Conservation (phyloP, 176 grass and related monocot species). For the Thalia dealbata region DNA sequence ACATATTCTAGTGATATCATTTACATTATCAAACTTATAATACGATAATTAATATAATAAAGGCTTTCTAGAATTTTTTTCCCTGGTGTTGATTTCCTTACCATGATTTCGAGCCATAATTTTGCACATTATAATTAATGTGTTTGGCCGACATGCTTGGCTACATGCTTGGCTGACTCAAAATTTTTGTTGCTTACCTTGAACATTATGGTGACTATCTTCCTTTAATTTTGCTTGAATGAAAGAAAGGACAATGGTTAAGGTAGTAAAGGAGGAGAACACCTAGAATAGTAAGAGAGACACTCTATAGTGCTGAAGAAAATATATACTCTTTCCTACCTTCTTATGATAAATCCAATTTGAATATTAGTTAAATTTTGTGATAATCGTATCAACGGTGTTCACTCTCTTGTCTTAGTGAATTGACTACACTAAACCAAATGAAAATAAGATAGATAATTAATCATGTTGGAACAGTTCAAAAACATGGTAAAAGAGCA, state of each 20-base stretch:
- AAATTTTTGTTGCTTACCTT: constrained; percentile 39
- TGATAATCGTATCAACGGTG: constrained; percentile 39
- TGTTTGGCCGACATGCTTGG: too few species aligned
- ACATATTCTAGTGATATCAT: too few species aligned
- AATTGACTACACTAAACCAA: constrained; percentile 25
- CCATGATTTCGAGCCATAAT: too few species aligned
- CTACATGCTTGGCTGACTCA: constrained; percentile 29
- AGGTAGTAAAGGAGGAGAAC: constrained; percentile 70
- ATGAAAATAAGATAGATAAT: constrained; percentile 11
- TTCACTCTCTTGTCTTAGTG: constrained; percentile 40
- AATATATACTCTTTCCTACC: constrained; percentile 28
- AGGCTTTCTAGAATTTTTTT: too few species aligned
- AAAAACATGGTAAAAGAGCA: not conserved
- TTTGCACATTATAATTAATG: too few species aligned
- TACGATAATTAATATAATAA: too few species aligned
- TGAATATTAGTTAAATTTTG: constrained; percentile 29
- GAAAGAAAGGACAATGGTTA: constrained; percentile 80
- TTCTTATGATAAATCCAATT: constrained; percentile 22
- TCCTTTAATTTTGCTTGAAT: constrained; percentile 58
- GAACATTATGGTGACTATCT: constrained; percentile 34
- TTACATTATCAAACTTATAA: too few species aligned
- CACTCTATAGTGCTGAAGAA: constrained; percentile 49
- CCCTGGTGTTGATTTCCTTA: too few species aligned
- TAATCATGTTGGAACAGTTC: not conserved
- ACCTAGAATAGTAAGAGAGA: constrained; percentile 62